Evolutionary conservation across 495 filamentous ascomycete species (phyloP).

Genomic region (Trichoderma parareesei): DNA sequence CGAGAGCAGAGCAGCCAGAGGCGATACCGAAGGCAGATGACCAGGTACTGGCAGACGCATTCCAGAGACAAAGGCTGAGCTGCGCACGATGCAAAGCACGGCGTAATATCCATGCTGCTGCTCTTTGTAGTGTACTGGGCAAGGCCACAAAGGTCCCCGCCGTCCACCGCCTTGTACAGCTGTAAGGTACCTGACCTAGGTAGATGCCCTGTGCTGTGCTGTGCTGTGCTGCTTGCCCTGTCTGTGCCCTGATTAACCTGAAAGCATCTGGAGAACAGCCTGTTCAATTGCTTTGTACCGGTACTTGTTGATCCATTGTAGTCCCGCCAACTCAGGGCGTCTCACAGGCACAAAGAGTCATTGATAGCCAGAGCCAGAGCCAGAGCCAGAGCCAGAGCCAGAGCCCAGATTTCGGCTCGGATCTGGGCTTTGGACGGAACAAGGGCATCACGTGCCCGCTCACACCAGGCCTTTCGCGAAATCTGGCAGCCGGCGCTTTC

Average conservation of each 20-base stretch:
- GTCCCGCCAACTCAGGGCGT: neutral
- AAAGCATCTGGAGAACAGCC: no score
- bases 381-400: no score
- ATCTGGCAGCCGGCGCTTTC: neutral
- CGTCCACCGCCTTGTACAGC: neutral
- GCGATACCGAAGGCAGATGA: neutral
- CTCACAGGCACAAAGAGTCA: neutral
- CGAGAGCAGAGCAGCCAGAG: neutral
- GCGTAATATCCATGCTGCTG: neutral
- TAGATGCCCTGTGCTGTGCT: no score
- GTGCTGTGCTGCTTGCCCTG: no score
- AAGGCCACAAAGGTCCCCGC: neutral
- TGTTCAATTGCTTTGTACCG: no score
- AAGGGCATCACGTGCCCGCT: neutral
- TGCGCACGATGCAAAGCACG: neutral
- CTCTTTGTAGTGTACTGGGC: neutral
- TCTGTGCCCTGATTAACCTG: no score
- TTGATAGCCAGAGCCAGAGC: no score
- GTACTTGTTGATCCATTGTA: neutral
- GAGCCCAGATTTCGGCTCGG: neutral
- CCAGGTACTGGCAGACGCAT: neutral
- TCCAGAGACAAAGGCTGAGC: conserved; percentile 1
- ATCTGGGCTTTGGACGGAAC: neutral
- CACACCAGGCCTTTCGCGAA: neutral
- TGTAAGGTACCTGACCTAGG: no score